A percentile compares a stretch with the other conserved stretches of the same genome.
These are phyloP conservation scores for Rhododendron williamsianum DNA, from an alignment of 148 eudicot species.

Conservation along the genomic window DNA sequence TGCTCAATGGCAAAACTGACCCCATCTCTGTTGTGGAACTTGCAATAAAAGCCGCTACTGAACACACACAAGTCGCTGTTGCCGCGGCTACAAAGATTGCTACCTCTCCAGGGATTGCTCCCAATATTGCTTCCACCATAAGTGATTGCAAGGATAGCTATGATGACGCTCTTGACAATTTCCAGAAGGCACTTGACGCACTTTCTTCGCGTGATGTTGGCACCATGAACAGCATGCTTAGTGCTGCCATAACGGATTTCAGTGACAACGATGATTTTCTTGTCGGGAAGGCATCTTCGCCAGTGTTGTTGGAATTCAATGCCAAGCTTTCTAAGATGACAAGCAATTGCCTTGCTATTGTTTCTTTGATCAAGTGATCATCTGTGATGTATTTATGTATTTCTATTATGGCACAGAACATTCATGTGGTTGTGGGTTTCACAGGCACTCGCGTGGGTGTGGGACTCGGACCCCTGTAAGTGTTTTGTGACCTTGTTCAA, in stretches of 20 bases:
- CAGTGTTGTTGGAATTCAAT: background rate
- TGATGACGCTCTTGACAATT: conserved; percentile 23
- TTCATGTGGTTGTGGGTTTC: background rate
- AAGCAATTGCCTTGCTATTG: conserved; percentile 43
- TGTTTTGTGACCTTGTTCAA: background rate
- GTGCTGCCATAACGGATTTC: conserved; percentile 29
- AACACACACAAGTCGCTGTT: background rate
- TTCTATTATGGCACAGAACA: background rate
- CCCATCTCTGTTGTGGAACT: background rate
- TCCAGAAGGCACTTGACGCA: conserved; percentile 20
- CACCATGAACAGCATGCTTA: conserved; percentile 35
- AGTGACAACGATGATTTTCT: conserved; percentile 33
- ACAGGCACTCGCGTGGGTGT: background rate
- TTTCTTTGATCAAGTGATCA: conserved; percentile 6
- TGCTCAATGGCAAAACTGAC: background rate
- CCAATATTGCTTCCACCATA: background rate
- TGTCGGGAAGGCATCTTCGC: conserved; percentile 6
- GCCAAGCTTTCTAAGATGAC: conserved; percentile 29
- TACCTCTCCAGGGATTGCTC: background rate
- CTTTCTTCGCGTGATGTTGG: conserved; percentile 20
- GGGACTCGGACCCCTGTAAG: background rate
- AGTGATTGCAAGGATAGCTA: conserved; percentile 28
- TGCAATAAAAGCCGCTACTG: background rate
- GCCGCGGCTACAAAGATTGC: background rate
- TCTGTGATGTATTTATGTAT: background rate